A percentile compares a stretch with the other conserved stretches of the same genome.
phyloP scores from a whole-genome alignment of 1,284 basidiomycete genomes.

The Cryptococcus sp. region DNA sequence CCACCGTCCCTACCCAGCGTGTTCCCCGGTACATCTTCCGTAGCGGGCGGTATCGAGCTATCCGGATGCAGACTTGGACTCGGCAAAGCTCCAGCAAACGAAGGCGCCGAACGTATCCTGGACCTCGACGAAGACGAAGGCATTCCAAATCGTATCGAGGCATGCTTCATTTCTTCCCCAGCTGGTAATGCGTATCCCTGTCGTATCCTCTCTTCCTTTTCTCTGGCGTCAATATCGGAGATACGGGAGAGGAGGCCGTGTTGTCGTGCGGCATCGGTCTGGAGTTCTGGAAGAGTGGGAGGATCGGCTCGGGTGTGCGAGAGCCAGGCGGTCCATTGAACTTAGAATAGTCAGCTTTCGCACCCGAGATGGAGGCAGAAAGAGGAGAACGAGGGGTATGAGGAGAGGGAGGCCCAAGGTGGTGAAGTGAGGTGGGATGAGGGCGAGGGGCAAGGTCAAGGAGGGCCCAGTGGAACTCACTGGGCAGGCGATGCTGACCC shows the following conservation, averaged over 20 bases:
- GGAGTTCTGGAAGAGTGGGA: constrained; percentile 31
- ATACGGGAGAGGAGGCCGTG: constrained; percentile 21
- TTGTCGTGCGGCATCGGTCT: constrained; percentile 25
- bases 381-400: too few species aligned
- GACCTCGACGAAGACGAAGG: too few species aligned
- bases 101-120: not conserved
- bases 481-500: constrained; percentile 28
- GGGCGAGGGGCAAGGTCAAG: not conserved
- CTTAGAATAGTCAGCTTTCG: constrained; percentile 6
- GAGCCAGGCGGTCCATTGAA: constrained; percentile 37
- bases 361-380: not conserved
- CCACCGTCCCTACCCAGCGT: not conserved
- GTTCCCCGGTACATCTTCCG: not conserved
- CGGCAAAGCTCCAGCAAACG: constrained; percentile 1
- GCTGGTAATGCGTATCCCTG: constrained; percentile 31
- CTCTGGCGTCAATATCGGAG: constrained; percentile 32
- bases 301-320: constrained; percentile 36
- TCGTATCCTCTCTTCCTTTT: constrained; percentile 36
- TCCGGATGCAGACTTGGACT: constrained; percentile 9
- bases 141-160: not conserved
- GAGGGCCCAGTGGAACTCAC: constrained; percentile 7
- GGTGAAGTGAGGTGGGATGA: too few species aligned
- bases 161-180: not conserved
- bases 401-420: too few species aligned
- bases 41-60: not conserved